These are phyloP conservation scores for Sherardia arvensis DNA, from an alignment of 257 asterid genomes.

Conservation along the genomic window DNA sequence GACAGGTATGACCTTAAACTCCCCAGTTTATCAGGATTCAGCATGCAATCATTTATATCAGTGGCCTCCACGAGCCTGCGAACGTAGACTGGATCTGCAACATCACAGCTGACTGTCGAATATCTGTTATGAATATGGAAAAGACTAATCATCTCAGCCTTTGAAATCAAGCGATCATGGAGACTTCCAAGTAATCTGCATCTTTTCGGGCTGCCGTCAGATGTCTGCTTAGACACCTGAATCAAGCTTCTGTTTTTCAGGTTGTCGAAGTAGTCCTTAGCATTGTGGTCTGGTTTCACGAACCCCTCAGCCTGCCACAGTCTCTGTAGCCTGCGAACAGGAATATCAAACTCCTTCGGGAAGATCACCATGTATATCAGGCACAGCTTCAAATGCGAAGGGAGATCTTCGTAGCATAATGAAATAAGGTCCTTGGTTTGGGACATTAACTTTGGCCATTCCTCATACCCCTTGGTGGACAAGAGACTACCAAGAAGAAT, in stretches of 20 bases:
- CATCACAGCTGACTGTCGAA: neutral
- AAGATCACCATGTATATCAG: constrained; percentile 27
- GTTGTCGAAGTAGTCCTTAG: constrained; percentile 12
- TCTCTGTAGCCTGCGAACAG: constrained; percentile 28
- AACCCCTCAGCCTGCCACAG: constrained; percentile 37
- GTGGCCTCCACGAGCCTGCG: constrained; percentile 27
- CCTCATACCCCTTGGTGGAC: neutral
- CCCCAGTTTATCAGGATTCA: neutral
- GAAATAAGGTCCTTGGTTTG: constrained; percentile 12
- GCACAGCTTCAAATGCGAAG: constrained; percentile 17
- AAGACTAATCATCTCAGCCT: constrained; percentile 17
- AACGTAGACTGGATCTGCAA: neutral
- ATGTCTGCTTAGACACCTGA: constrained; percentile 25
- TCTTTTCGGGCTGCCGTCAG: constrained; percentile 27
- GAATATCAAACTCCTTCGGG: constrained; percentile 28
- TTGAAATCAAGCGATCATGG: constrained; percentile 16
- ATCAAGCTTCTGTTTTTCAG: constrained; percentile 23
- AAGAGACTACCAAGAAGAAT: constrained; percentile 32
- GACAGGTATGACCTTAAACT: constrained; percentile 22
- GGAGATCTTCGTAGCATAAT: constrained; percentile 16
- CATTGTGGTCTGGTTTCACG: constrained; percentile 17
- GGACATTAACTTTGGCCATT: neutral
- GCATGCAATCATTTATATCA: constrained; percentile 5
- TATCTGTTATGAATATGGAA: constrained; percentile 19
- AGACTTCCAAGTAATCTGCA: constrained; percentile 26